Evolutionary conservation across 495 filamentous ascomycete species (phyloP), one percentile per base, ranked within the genome.

Genomic region (Penicilliopsis zonata): DNA sequence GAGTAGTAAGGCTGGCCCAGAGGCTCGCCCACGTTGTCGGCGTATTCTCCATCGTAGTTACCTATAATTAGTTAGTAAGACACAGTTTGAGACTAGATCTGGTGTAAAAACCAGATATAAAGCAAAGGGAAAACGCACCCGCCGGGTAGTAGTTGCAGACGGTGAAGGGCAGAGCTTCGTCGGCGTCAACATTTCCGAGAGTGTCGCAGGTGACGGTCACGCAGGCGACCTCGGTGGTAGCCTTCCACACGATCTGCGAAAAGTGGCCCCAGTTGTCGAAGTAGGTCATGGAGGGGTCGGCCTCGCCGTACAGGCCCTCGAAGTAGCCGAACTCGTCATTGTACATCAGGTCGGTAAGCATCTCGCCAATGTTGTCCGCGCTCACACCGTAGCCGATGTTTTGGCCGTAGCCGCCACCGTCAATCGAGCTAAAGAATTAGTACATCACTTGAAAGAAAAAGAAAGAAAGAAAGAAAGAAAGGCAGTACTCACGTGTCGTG

Each of bases 171-270:
- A 72, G 56, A 9, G 59, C 30, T 2, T 49, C 37, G 48, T 65
- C 66, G 46, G 63, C 64, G 26, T 57, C 58, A 16, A 63, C 45
- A 37, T 70, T 65, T 35, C 49, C 48, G 33, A 74, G 48, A 38
- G 42, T 50, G n/a, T 52, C 20, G 57, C 79, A 83, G 18, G 53
- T 44, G 4, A 72, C 53, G 18, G 76, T 72, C 31, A 67, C 69
- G 55, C 90, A 98, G 39, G 84, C 90, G 22, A 96, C 64, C 21
- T 68, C 46, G 10, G 56, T 73, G 31, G 81, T 79, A 5, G 22
- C 49, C 52, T 77, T 76, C 90, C 90, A 98, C 22, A 96, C 71
- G 15, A 95, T 65, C 63, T 94, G 85, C n/a, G 80, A 73, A 65
- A 83, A 83, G 55, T 98, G 88, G 36, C 87, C 85, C 74, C 78